phyloP scores from a whole-genome alignment of 257 asterid genomes.

The Nemophila menziesii region DNA sequence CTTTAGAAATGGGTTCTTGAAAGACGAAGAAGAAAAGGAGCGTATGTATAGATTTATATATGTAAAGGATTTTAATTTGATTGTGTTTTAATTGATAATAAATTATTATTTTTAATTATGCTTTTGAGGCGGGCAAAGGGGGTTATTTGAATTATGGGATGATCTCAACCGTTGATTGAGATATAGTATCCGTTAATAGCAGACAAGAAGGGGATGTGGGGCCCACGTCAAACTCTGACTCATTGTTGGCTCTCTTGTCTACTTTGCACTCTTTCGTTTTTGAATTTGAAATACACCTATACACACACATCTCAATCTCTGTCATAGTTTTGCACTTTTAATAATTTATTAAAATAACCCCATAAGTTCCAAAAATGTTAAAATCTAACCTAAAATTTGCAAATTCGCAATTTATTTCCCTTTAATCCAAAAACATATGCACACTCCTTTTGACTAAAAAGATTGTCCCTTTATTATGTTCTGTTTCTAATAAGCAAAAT shows the following conservation, averaged over 20 bases:
- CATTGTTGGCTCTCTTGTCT: not conserved
- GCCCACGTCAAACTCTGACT: slow-evolving; percentile 16
- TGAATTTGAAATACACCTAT: slow-evolving; percentile 10
- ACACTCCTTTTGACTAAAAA: too few relatives aligned
- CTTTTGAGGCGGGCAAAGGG: slow-evolving; percentile 47
- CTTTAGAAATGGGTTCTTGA: not conserved
- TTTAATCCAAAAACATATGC: too few relatives aligned
- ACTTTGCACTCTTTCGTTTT: slow-evolving; percentile 9
- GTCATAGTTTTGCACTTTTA: too few relatives aligned
- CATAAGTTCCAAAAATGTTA: too few relatives aligned
- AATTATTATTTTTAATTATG: not conserved
- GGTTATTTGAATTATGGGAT: slow-evolving; percentile 30
- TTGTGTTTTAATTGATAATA: slow-evolving; percentile 12
- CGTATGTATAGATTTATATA: not conserved
- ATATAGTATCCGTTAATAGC: slow-evolving; percentile 55
- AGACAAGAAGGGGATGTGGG: slow-evolving; percentile 41
- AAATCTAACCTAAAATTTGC: too few relatives aligned
- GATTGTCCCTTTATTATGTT: too few relatives aligned
- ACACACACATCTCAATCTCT: too few relatives aligned
- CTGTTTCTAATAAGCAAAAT: too few relatives aligned
- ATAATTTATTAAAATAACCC: too few relatives aligned
- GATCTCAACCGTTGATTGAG: slow-evolving; percentile 43
- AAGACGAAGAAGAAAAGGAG: not conserved
- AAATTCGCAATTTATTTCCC: too few relatives aligned
- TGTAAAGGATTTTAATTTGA: slow-evolving; percentile 3